Base-by-base conservation (phyloP, 305 asterid genomes). In the Fraxinus sp. region DNA sequence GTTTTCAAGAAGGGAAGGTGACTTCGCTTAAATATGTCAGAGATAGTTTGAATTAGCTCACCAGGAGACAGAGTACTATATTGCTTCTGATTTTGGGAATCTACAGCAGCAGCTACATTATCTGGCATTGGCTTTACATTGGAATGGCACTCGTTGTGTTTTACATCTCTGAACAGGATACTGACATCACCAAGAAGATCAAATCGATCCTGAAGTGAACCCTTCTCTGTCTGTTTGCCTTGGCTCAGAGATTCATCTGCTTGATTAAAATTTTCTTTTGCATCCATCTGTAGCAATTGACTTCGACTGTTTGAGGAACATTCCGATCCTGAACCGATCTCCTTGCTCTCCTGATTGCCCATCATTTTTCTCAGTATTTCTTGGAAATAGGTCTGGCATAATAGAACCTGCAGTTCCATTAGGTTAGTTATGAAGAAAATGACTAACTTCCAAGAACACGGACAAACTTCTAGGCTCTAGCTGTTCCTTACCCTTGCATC, bases 291-390 rank as follows among this genome's bases (percentile, higher is more conserved):
- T 70, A 82, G 83, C 32, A 78, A 57, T 78, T 84, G 85, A 86
- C 86, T 80, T 85, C 75, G 72, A 85, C 81, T 85, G 81, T 83
- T 82, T 82, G 87, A 80, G 59, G 86, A 82, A 72, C 82, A 78
- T 66, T 88, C 88, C 79, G 82, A 75, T 18, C 66, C 80, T 59
- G 91, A 79, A 77, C 49, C 83, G 73, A 81, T 83, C 86, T 87
- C 91, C 80, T 83, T 87, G 57, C 83, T 84, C 35, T 85, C 77
- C 82, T 78, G 87, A 82, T 90, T 86, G 43, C 92, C 91, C 93
- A 89, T 91, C 99, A 96, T 92, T 88, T 93, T 97, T 88, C 92
- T 90, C 83, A 91, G 93, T 86, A 92, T 93, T 89, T 95, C 98
- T 85, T 89, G 93, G 86, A 96, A 96, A 81, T 93, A 93, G 62